These are phyloP conservation scores for Psilocybe subaeruginosa DNA, from an alignment of 768 basidiomycete genomes.

Conservation along the genomic window DNA sequence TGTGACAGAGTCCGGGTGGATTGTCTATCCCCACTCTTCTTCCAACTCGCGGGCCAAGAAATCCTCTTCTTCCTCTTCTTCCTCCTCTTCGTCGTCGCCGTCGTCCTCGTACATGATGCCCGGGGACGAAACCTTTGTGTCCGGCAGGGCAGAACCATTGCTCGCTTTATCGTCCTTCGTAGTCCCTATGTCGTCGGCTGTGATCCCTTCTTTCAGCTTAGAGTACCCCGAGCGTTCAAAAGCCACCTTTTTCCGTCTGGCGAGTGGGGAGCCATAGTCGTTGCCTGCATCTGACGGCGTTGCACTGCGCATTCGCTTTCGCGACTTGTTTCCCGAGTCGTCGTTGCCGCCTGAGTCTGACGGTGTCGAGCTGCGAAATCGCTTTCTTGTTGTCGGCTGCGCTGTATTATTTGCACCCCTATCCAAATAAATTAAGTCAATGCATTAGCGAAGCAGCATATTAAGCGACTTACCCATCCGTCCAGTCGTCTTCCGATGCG, in stretches of 20 bases:
- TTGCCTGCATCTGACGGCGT: slow-evolving; percentile 59
- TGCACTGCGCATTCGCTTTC: slow-evolving; percentile 73
- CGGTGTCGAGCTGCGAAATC: slow-evolving; percentile 72
- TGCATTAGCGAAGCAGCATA: background rate
- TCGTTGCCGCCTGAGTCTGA: slow-evolving; percentile 55
- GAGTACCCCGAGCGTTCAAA: slow-evolving; percentile 68
- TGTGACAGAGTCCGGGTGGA: background rate
- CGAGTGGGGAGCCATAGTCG: slow-evolving; percentile 68
- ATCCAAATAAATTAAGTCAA: slow-evolving; percentile 3
- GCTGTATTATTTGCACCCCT: slow-evolving; percentile 45
- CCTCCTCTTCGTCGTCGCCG: slow-evolving; percentile 52
- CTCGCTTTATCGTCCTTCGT: slow-evolving; percentile 4
- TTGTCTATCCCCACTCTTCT: slow-evolving; percentile 71
- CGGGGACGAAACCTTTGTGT: slow-evolving; percentile 10
- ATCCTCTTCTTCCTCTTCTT: slow-evolving; percentile 69
- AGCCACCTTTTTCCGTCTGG: slow-evolving; percentile 80
- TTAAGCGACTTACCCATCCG: slow-evolving; percentile 37
- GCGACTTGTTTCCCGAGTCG: slow-evolving; percentile 22
- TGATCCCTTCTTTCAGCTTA: slow-evolving; percentile 67
- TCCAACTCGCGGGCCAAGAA: slow-evolving; percentile 82
- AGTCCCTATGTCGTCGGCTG: slow-evolving; percentile 50
- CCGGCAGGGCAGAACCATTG: slow-evolving; percentile 2
- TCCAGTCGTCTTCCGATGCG: slow-evolving; percentile 59
- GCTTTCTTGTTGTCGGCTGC: slow-evolving; percentile 63
- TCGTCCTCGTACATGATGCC: slow-evolving; percentile 32